phyloP scores from a whole-genome alignment of 805 yeast genomes.

The Starmerella gropengiesseri region DNA sequence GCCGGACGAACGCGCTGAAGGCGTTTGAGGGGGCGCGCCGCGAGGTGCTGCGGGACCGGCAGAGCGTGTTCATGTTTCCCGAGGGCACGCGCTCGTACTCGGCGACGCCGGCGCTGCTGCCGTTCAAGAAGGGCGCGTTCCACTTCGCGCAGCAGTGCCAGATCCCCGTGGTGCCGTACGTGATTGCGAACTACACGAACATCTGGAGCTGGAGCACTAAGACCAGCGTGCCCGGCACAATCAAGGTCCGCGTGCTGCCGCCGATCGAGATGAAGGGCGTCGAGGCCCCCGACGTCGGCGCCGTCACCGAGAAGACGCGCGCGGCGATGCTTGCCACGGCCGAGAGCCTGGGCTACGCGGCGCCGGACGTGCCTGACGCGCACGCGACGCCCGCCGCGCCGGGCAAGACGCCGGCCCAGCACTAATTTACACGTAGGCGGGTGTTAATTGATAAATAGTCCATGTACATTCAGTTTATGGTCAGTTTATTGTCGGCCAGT shows the following conservation, averaged over 20 bases:
- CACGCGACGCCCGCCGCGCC: too few relatives aligned
- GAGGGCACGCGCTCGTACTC: conserved; percentile 93
- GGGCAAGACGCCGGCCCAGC: too few relatives aligned
- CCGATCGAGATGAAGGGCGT: conserved; percentile 66
- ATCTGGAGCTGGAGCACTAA: conserved; percentile 50
- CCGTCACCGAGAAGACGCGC: conserved; percentile 46
- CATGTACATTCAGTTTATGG: too few relatives aligned
- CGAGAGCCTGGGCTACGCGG: conserved; percentile 27
- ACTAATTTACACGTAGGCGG: too few relatives aligned
- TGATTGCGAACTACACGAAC: conserved; percentile 73
- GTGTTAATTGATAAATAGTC: too few relatives aligned
- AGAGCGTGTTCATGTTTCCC: conserved; percentile 83
- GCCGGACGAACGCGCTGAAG: conserved; percentile 60
- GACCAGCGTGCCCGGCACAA: conserved; percentile 64
- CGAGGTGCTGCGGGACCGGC: conserved; percentile 48
- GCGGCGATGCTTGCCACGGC: conserved; percentile 41
- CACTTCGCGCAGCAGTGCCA: conserved; percentile 90
- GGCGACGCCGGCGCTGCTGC: conserved; percentile 55
- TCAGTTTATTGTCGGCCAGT: too few relatives aligned
- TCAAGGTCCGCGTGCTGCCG: conserved; percentile 65
- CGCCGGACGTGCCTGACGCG: background rate
- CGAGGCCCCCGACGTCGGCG: conserved; percentile 59
- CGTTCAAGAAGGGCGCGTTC: conserved; percentile 96
- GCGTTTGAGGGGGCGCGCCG: conserved; percentile 63
- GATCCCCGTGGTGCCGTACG: conserved; percentile 81